These are phyloP conservation scores for Saccharomycopsis sp. DNA, from an alignment of 805 yeast genomes.

Conservation along the genomic window DNA sequence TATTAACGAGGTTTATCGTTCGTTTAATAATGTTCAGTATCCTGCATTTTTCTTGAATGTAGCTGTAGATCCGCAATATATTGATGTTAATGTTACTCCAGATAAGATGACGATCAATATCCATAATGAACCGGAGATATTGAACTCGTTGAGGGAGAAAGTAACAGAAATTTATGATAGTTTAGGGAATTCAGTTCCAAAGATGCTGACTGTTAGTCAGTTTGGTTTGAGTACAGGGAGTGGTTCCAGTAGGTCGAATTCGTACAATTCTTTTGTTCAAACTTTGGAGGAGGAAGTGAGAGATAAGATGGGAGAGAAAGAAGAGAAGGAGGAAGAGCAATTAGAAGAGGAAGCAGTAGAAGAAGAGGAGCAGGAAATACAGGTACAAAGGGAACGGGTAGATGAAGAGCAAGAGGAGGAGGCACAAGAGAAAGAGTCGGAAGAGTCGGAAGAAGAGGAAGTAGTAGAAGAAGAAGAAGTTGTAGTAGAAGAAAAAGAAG, in stretches of 20 bases:
- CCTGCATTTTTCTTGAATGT: constrained; percentile 69
- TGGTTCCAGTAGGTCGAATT: background rate
- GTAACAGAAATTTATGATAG: constrained; percentile 38
- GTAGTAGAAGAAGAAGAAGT: constrained; percentile 12
- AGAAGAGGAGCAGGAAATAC: constrained; percentile 19
- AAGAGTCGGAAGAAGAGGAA: background rate
- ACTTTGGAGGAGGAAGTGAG: background rate
- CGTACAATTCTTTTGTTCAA: background rate
- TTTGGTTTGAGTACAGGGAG: background rate
- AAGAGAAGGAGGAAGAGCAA: constrained; percentile 18
- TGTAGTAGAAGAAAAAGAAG: constrained; percentile 5
- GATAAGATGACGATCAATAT: constrained; percentile 73
- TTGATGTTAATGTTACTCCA: constrained; percentile 90
- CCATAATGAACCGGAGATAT: constrained; percentile 55
- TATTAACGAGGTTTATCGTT: constrained; percentile 67
- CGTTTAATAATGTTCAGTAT: constrained; percentile 62
- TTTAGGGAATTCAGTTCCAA: constrained; percentile 16
- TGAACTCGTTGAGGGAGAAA: constrained; percentile 49
- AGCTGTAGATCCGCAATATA: constrained; percentile 38
- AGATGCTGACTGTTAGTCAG: background rate
- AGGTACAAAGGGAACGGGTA: constrained; percentile 18
- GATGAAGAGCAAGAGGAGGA: constrained; percentile 16
- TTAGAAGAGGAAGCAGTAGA: constrained; percentile 21
- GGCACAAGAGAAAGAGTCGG: constrained; percentile 10
- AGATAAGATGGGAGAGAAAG: constrained; percentile 17